Conservation (phyloP, 164 flowering plant species). For the Warburgia ugandensis region DNA sequence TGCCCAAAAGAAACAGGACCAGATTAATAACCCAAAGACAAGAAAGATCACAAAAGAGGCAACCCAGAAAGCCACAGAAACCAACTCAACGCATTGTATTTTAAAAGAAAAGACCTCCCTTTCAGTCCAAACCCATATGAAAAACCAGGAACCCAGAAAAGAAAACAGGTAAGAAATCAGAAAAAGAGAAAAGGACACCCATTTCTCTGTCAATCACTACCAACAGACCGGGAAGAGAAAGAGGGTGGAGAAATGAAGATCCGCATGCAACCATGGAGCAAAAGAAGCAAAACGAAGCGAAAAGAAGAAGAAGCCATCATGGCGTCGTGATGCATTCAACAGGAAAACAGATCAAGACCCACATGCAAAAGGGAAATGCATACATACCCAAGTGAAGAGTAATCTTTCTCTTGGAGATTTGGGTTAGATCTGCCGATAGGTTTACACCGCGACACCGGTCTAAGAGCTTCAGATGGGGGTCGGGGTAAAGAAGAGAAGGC, state of each 20-base stretch:
- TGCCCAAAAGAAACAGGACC: not conserved
- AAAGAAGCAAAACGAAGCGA: no score
- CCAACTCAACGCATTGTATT: no score
- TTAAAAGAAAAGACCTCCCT: no score
- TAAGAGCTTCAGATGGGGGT: no score
- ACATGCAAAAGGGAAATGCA: no score
- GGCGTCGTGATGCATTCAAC: not conserved
- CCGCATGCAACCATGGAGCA: not conserved
- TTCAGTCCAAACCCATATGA: no score
- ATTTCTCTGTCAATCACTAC: no score
- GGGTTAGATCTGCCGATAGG: constrained; percentile 9
- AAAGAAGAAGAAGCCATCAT: constrained; percentile 3
- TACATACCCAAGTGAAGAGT: no score
- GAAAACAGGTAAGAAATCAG: not conserved
- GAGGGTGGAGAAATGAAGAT: no score
- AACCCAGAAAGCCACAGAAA: not conserved
- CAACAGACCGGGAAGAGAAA: not conserved
- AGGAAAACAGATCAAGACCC: not conserved
- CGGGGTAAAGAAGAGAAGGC: not conserved
- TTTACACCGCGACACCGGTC: no score
- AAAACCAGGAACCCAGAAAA: not conserved
- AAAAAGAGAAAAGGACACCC: not conserved
- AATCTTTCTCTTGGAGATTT: no score
- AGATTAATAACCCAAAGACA: constrained; percentile 1
- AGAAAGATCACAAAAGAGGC: not conserved